Base-by-base conservation (phyloP, 805 yeast species). In the Kregervanrija delftensis region DNA sequence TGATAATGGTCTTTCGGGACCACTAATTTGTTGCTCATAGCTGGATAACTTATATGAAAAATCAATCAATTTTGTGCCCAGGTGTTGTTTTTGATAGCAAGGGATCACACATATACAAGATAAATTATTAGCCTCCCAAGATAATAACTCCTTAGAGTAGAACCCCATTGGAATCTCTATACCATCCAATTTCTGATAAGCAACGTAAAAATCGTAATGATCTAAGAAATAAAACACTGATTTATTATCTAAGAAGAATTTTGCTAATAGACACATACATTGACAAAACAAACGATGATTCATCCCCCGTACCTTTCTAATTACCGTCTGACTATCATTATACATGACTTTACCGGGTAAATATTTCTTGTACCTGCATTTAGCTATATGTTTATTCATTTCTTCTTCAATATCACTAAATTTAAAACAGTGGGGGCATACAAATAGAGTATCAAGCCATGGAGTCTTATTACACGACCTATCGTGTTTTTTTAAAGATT, bases 31-130 rank as follows among this genome's bases (percentile, higher is more conserved):
- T 30, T 77, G 79, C 37, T 85, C 86, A 12, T 72, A 73, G 35
- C 77, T 67, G 0, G 96, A 87, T 15, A 90, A 60, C 30, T 73
- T 80, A 58, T 91, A 93, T 34, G 95, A 86, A 52, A 88, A 86
- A 48, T 87, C 87, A 12, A 93, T 86, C 35, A 93, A 60, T 10
- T 87, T 67, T 5, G 87, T 79, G 0, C 98, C 99, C 22, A 90
- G 61, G 8, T 79, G 82, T 35, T 74, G 73, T 46, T 87, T 71
- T 60, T 91, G 98, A 60, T 79, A 93, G 3, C 96, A 96, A 1
- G 99, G 99, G 49, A 93, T 86, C 3, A 88, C 79, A 51, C 93
- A 72, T 11, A 93, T 85, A 58, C 98, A 93, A 0, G 97, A 96
- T 34, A 93, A 67, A 58, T 91, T 93, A 60, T 90, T 86, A 42